Evolutionary conservation across 1,284 basidiomycete genomes (phyloP).

Genomic region (Fomitopsis betulina): DNA sequence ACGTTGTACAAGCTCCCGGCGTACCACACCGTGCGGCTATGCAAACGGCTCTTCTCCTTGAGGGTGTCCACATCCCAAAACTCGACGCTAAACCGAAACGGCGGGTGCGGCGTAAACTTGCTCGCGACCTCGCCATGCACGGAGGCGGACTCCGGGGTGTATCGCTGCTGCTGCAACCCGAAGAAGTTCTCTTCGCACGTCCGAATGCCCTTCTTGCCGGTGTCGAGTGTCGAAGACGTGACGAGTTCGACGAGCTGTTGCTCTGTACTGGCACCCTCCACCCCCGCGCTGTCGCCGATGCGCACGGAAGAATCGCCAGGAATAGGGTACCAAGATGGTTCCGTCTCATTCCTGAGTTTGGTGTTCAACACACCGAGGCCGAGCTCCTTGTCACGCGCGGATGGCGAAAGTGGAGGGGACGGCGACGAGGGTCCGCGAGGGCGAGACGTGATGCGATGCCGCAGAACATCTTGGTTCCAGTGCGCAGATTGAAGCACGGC

Average conservation of each 20-base stretch:
- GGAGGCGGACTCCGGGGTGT: conserved; percentile 26
- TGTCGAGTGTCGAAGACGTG: conserved; percentile 12
- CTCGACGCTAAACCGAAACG: conserved; percentile 82
- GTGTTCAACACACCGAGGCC: conserved; percentile 48
- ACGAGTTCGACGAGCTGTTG: conserved; percentile 40
- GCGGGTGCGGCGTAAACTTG: conserved; percentile 64
- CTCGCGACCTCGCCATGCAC: conserved; percentile 33
- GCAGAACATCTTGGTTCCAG: conserved; percentile 68
- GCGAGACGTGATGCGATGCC: conserved; percentile 48
- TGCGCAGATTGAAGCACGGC: conserved; percentile 69
- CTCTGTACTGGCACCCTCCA: conserved; percentile 50
- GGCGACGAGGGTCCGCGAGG: conserved; percentile 21
- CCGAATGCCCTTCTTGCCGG: conserved; percentile 20
- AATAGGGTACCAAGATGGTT: conserved; percentile 59
- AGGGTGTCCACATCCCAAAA: conserved; percentile 86
- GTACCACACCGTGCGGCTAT: conserved; percentile 77
- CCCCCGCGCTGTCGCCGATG: conserved; percentile 67
- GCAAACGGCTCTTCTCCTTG: conserved; percentile 78
- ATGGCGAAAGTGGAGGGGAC: conserved; percentile 34
- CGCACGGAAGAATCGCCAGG: conserved; percentile 74
- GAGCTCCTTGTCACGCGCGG: conserved; percentile 52
- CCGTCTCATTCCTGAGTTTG: conserved; percentile 34
- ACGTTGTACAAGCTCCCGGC: conserved; percentile 80
- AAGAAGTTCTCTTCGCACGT: conserved; percentile 58
- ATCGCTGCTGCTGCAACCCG: conserved; percentile 49